Evolutionary conservation across 768 basidiomycete genomes (phyloP), one percentile per base, ranked within the genome.

Genomic region (Coprinopsis cinerea): DNA sequence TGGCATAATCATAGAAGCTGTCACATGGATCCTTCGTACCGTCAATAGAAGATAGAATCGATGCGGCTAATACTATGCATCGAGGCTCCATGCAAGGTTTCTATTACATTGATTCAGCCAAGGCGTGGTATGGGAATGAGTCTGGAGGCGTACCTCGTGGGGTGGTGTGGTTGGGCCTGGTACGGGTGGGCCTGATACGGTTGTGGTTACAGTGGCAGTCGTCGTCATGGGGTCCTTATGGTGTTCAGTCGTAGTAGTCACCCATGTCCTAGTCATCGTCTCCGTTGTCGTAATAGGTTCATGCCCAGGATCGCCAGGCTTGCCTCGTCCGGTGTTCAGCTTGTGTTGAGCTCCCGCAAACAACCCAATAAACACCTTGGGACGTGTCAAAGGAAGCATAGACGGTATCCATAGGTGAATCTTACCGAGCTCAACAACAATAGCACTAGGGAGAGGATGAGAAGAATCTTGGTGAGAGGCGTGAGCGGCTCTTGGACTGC

Each of bases 1-100:
- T 94, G 9, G 93, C 82, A 67, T 83, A 98, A 55, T 85, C 79
- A 61, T 93, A 97, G 64, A 97, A 96, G 66, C 92, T 86, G 57
- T 97, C 89, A 66, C 96, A 99, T 0, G 96, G 96, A 61, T 98
- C 92, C 56, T 86, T 76, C 7, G 81, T 72, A 9, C 76, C 77
- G 61, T 99, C 94, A 18, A 98, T 66, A 0, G 82, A 82, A 17
- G 83, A 79, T 13, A 98, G 68, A 51, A 99, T 87, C 0, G 82
- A 76, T 1, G 91, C 88, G 9, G 95, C 84, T 11, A 95, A 75
- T 27, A 81, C 68, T 44, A 98, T 83, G 62, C 96, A 99, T 54
- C 84, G 77, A 3, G 84, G 62, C 11, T 85, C 82, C 23, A 88
- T 64, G 69, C 96, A 99, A 3, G 76, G 61, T 53, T 79, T 73